A percentile compares a stretch with the other conserved stretches of the same genome.
Conservation (phyloP, 441 rosid genomes). For the Syzygium malaccense region DNA sequence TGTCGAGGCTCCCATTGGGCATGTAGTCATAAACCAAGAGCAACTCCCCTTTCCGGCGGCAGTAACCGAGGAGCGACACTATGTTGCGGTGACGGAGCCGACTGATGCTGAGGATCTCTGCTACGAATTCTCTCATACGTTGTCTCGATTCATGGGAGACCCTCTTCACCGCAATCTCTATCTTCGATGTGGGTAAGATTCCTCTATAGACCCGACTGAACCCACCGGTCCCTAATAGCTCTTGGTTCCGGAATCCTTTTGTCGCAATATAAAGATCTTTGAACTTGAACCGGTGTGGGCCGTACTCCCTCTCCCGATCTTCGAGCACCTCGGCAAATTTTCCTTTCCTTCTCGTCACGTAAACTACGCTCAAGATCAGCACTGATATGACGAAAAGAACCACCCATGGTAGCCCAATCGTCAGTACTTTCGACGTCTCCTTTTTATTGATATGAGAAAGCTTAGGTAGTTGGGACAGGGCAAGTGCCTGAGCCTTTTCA, state of each 20-base stretch:
- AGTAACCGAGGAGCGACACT: conserved; percentile 70
- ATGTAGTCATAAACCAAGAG: conserved; percentile 73
- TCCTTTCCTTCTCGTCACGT: not conserved
- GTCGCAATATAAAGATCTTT: not conserved
- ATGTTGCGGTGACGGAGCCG: conserved; percentile 74
- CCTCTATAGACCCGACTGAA: conserved; percentile 78
- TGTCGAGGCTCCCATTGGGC: conserved; percentile 77
- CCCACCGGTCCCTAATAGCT: conserved; percentile 65
- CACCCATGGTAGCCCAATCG: not conserved
- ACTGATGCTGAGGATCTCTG: conserved; percentile 69
- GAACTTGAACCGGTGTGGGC: not conserved
- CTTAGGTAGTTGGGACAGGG: not conserved
- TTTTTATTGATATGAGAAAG: not conserved
- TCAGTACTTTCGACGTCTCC: not conserved
- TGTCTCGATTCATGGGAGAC: conserved; percentile 73
- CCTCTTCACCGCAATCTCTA: conserved; percentile 65
- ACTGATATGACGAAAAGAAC: not conserved
- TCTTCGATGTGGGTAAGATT: conserved; percentile 31
- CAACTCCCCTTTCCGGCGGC: conserved; percentile 50
- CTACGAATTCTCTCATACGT: conserved; percentile 66
- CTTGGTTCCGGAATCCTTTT: not conserved
- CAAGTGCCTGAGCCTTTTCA: not conserved
- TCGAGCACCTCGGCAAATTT: not conserved
- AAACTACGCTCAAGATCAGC: not conserved
- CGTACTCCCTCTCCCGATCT: not conserved